Percentiles rank a stretch among this genome's conserved stretches.
phyloP scores from a whole-genome alignment of 441 rosid species.

The Gossypium laxum region DNA sequence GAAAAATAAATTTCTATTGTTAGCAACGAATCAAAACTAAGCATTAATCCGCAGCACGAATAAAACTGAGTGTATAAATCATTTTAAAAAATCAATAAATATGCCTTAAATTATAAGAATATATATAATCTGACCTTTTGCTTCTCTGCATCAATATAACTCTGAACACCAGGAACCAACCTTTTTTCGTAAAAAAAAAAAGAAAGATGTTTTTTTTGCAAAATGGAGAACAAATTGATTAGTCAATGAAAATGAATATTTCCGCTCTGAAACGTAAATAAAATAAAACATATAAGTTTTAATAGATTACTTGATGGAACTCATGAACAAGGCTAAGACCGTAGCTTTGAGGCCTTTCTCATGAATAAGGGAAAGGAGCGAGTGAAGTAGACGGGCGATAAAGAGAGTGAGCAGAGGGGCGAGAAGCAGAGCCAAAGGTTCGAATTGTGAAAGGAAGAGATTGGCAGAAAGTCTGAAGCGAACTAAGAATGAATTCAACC shows the following conservation, averaged over 20 bases:
- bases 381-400: constrained; percentile 42
- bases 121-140: constrained; percentile 52
- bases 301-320: constrained; percentile 44
- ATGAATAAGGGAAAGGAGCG: constrained; percentile 32
- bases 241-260: not conserved
- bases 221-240: not conserved
- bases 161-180: constrained; percentile 73
- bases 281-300: not conserved
- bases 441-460: constrained; percentile 47
- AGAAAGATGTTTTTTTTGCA: not conserved
- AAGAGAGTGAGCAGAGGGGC: constrained; percentile 57
- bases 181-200: constrained; percentile 22
- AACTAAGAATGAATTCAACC: constrained; percentile 26
- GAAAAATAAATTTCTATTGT: not conserved
- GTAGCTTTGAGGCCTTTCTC: constrained; percentile 59
- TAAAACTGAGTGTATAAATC: not conserved
- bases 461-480: constrained; percentile 42
- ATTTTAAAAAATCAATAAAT: not conserved
- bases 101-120: not conserved
- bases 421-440: constrained; percentile 56
- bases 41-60: not conserved
- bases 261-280: not conserved
- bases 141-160: constrained; percentile 74
- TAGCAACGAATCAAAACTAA: not conserved
- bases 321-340: constrained; percentile 43